Evolutionary conservation across 176 grass and related monocot genomes (phyloP).

Genomic region (Pontederia paniculata): DNA sequence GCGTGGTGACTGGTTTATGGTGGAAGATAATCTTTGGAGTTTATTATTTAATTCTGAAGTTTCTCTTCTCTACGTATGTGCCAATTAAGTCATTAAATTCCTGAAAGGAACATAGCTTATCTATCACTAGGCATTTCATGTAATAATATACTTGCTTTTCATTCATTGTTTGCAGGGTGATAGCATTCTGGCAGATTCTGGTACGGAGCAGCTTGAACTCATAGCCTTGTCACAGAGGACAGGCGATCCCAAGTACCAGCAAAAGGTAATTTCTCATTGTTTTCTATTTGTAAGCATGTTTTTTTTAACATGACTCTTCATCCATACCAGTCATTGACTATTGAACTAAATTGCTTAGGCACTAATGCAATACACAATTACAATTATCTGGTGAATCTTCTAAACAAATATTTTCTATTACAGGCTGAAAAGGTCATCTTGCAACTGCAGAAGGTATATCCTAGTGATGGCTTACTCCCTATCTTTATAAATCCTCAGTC

Average conservation of each 20-base stretch:
- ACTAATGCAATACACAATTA: too few relatives aligned
- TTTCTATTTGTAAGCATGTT: too few relatives aligned
- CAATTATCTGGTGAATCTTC: background rate
- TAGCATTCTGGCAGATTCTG: conserved; percentile 95
- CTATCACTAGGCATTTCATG: background rate
- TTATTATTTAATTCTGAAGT: too few relatives aligned
- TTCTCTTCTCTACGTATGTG: too few relatives aligned
- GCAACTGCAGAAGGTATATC: conserved; percentile 95
- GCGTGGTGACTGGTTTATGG: too few relatives aligned
- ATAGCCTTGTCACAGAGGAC: conserved; percentile 96
- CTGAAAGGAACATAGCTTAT: too few relatives aligned
- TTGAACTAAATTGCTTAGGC: too few relatives aligned
- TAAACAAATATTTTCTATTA: background rate
- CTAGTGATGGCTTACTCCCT: conserved; percentile 91
- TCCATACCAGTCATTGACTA: too few relatives aligned
- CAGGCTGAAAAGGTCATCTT: conserved; percentile 79
- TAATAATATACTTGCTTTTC: background rate
- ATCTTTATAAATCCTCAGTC: conserved; percentile 96
- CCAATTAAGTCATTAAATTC: too few relatives aligned
- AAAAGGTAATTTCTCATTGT: conserved; percentile 39
- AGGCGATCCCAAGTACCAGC: conserved; percentile 75
- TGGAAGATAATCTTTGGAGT: too few relatives aligned
- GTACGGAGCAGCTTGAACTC: conserved; percentile 92
- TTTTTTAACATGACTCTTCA: too few relatives aligned
- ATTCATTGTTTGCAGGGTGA: conserved; percentile 47